Base-by-base conservation (phyloP, 306 rosid genomes). In the Biancaea sappan region DNA sequence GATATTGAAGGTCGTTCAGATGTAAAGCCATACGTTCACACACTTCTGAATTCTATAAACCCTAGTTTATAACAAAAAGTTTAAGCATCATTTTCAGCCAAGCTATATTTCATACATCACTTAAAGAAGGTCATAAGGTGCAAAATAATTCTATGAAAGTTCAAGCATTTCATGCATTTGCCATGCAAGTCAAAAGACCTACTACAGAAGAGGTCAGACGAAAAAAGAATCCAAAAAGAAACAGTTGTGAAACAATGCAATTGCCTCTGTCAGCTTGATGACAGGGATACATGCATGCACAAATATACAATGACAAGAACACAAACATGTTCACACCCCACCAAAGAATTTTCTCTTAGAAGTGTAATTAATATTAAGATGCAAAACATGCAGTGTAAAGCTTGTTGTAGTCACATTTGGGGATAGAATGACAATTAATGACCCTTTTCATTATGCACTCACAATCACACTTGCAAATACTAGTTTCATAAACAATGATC, bases 11-110 rank as follows among this genome's bases (percentile, higher is more conserved):
- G 19, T 56, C 26, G 47, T 56, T 57, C 69, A 65, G 58, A 16
- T 37, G n/a, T 16, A 51, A 32, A 70, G 69, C 41, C 52, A 70
- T 0, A 53, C 59, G 19, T 47, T 29, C 47, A 32, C 19, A 22
- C 31, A 28, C 21, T 46, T 61, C 51, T 70, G 18, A 12, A 35
- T 11, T 60, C n/a, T n/a, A n/a, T n/a, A n/a, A n/a, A n/a, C n/a
- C 51, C 41, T 26, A 35, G 54, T 68, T 82, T 32, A 43, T 37
- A 73, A 41, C 47, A 29, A 72, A 54, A 69, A 50, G 57, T 29
- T 52, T 8, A 72, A 29, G 58, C 69, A 69, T 64, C 32, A 31
- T 4, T 22, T 44, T 66, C 21, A 19, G 44, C 32, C 12, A 56
- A 24, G 44, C 64, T 50, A 34, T 37, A 44, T 48, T 62, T 46